phyloP scores from a whole-genome alignment of 2,329 filamentous ascomycete species.

The Mycocentrospora acerina region DNA sequence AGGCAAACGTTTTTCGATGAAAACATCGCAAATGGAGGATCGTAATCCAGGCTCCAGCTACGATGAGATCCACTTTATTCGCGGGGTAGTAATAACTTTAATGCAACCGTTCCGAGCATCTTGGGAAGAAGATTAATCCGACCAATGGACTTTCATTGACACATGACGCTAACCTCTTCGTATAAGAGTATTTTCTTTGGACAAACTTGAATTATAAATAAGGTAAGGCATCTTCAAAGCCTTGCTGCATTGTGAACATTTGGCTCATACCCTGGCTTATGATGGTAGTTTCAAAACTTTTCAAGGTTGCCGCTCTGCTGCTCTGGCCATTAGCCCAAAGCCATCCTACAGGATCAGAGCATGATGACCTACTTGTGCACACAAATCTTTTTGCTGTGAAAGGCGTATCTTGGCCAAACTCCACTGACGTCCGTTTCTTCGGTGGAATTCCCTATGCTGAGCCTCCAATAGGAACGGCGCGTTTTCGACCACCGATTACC shows the following conservation, averaged over 20 bases:
- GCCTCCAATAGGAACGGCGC: constrained; percentile 13
- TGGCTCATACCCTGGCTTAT: not conserved
- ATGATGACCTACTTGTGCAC: constrained; percentile 14
- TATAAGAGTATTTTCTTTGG: constrained; percentile 1
- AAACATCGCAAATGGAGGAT: too few relatives aligned
- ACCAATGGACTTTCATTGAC: constrained; percentile 5
- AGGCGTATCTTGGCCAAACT: constrained; percentile 19
- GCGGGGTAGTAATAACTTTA: constrained; percentile 12
- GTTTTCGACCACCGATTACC: constrained; percentile 20
- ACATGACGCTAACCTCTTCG: constrained; percentile 1
- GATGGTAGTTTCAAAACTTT: constrained; percentile 1
- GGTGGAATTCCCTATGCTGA: constrained; percentile 21
- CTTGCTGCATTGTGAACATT: constrained; percentile 1
- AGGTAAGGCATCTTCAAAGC: not conserved
- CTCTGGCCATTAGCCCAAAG: constrained; percentile 4
- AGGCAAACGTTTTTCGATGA: too few relatives aligned
- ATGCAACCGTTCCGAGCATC: not conserved
- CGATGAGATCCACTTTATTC: constrained; percentile 4
- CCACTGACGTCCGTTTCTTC: constrained; percentile 22
- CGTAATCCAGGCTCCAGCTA: too few relatives aligned
- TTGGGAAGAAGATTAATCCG: constrained; percentile 10
- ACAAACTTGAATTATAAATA: too few relatives aligned
- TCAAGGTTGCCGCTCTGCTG: constrained; percentile 4
- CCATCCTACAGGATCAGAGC: not conserved
- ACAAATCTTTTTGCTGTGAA: constrained; percentile 19